phyloP scores from a whole-genome alignment of 352 stramenopile genomes.

The Plasmopara halstedii region DNA sequence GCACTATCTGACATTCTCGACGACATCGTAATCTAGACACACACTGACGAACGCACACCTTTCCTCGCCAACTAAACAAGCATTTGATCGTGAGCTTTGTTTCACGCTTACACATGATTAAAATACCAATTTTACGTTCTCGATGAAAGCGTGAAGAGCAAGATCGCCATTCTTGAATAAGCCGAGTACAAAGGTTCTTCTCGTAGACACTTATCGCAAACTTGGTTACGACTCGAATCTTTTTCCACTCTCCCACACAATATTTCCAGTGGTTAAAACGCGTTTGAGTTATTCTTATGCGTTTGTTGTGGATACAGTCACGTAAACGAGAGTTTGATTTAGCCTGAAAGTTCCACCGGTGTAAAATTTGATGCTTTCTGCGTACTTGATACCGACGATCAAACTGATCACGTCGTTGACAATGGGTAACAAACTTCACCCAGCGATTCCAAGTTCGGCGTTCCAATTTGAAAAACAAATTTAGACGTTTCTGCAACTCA shows the following conservation, averaged over 20 bases:
- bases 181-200: conserved; percentile 11
- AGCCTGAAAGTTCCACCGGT: conserved; percentile 11
- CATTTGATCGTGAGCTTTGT: conserved; percentile 1
- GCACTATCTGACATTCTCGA: conserved; percentile 3
- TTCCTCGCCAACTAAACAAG: conserved; percentile 12
- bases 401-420: conserved; percentile 4
- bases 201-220: conserved; percentile 15
- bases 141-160: conserved; percentile 1
- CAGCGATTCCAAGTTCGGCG: conserved; percentile 25
- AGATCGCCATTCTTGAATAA: conserved; percentile 18
- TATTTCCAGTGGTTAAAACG: conserved; percentile 19
- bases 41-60: conserved; percentile 4
- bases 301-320: neutral
- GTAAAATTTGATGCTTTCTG: conserved; percentile 10
- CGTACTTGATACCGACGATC: conserved; percentile 1
- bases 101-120: conserved; percentile 3
- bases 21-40: neutral
- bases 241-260: conserved; percentile 20
- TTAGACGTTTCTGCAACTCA: conserved; percentile 1
- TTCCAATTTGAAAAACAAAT: conserved; percentile 22
- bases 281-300: neutral
- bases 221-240: conserved; percentile 10
- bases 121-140: conserved; percentile 6
- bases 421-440: conserved; percentile 7
- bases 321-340: conserved; percentile 3